Evolutionary conservation across 495 filamentous ascomycete species (phyloP).

Genomic region (Tuber indicum): DNA sequence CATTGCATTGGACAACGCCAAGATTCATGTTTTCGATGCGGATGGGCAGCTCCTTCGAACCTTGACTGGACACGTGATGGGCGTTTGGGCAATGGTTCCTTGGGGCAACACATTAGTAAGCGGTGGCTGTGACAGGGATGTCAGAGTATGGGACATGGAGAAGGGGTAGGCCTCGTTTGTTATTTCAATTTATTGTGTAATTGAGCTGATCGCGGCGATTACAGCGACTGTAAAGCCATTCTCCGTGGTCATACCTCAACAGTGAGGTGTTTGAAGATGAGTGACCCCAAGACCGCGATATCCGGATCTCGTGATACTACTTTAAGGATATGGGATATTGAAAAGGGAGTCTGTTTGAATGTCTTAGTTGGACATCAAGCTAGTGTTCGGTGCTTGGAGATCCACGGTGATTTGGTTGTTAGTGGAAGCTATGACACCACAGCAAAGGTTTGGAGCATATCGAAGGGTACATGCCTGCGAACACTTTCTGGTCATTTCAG

Average conservation of each 20-base stretch:
- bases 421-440: slow-evolving; percentile 97
- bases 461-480: slow-evolving; percentile 79
- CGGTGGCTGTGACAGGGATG: slow-evolving; percentile 93
- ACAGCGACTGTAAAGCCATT: slow-evolving; percentile 66
- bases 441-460: slow-evolving; percentile 94
- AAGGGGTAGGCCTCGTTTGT: slow-evolving; percentile 63
- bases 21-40: slow-evolving; percentile 95
- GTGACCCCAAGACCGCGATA: slow-evolving; percentile 82
- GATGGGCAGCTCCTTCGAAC: slow-evolving; percentile 82
- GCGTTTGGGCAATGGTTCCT: slow-evolving; percentile 98
- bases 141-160: slow-evolving; percentile 93
- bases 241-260: slow-evolving; percentile 93
- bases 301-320: slow-evolving; percentile 95
- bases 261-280: slow-evolving; percentile 96
- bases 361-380: slow-evolving; percentile 95
- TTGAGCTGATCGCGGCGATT: background rate
- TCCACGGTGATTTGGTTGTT: slow-evolving; percentile 90
- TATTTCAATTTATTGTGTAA: slow-evolving; percentile 34
- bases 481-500: slow-evolving; percentile 95
- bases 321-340: slow-evolving; percentile 89
- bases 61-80: slow-evolving; percentile 93
- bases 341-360: slow-evolving; percentile 75
- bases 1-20: slow-evolving; percentile 94
- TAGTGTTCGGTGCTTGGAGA: slow-evolving; percentile 89
- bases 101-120: slow-evolving; percentile 94